Evolutionary conservation across 345 rosid species (phyloP), one percentile per base, ranked within the genome.

Genomic region (Murraya koenigii): DNA sequence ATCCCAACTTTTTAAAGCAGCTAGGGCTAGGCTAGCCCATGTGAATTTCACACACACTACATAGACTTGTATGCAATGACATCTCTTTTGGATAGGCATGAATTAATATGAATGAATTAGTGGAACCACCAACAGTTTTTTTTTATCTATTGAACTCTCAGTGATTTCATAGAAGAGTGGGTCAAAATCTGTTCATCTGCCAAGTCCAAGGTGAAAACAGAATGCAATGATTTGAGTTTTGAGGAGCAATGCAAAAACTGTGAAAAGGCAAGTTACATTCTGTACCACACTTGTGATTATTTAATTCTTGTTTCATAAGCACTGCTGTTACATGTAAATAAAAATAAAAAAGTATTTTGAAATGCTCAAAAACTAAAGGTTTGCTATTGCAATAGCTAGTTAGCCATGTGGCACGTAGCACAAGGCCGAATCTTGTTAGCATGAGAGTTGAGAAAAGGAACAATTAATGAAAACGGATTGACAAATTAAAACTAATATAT

Each of bases 101-200:
- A 17, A 52, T 52, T 52, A 44, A 44, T 15, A 6, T 17, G 8
- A 17, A 68, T 47, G 6, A 41, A 52, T 66, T 33, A 30, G 15
- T 8, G 26, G 26, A 36, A 47, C 49, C 7, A 3, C 55, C 61
- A 15, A 77, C 17, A 39, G 22, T 74, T 22, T 75, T 66, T 66
- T 3, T 75, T 6, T 23, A 22, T 66, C 33, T 30, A 38, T 69
- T 47, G 36, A 39, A 68, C 71, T 56, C 81, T 56, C 89, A 96
- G 99, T 41, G 97, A 96, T 5, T 96, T 96, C 82, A 94, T 96
- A 32, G 99, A 92, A 72, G 69, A 91, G 30, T 96, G 98, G 99
- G 91, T 96, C 75, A 81, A 86, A 60, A 94, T 96, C 59, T 88
- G 99, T 74, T 75, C 93, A 38, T 52, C 93, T 0, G 98, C 99